Percentiles rank a stretch among this genome's conserved stretches.
Evolutionary conservation across 495 filamentous ascomycete genomes (phyloP).

Genomic region (Hamigera avellanea): DNA sequence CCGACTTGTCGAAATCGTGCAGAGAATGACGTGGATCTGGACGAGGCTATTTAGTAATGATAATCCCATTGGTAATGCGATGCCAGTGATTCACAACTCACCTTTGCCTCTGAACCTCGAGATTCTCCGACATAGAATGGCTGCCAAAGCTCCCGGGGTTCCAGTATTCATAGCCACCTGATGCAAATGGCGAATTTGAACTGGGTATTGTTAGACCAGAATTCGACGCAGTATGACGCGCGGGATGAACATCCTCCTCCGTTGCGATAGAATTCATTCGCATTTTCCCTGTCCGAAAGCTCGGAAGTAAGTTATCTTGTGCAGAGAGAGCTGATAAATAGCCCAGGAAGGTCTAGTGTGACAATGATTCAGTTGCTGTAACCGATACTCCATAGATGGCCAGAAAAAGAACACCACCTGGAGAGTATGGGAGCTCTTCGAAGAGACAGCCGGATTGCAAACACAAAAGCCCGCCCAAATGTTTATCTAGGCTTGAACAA

Average conservation of each 20-base stretch:
- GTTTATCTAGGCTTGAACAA: too few species aligned
- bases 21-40: conserved; percentile 53
- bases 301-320: too few species aligned
- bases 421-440: too few species aligned
- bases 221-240: neutral
- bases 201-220: neutral
- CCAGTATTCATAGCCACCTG: neutral
- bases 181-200: neutral
- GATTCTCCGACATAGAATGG: neutral
- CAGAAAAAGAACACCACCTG: too few species aligned
- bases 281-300: neutral
- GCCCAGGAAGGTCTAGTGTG: too few species aligned
- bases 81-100: neutral
- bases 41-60: neutral
- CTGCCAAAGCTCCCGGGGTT: neutral
- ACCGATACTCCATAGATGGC: too few species aligned
- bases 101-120: neutral
- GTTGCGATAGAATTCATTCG: neutral
- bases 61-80: too few species aligned
- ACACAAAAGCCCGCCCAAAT: too few species aligned
- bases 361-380: too few species aligned
- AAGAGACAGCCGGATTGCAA: too few species aligned
- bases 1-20: conserved; percentile 69
- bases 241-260: neutral
- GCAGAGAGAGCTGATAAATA: too few species aligned